Evolutionary conservation across 108 stramenopile genomes (phyloP).

Genomic region (Skeletonema marinoi): DNA sequence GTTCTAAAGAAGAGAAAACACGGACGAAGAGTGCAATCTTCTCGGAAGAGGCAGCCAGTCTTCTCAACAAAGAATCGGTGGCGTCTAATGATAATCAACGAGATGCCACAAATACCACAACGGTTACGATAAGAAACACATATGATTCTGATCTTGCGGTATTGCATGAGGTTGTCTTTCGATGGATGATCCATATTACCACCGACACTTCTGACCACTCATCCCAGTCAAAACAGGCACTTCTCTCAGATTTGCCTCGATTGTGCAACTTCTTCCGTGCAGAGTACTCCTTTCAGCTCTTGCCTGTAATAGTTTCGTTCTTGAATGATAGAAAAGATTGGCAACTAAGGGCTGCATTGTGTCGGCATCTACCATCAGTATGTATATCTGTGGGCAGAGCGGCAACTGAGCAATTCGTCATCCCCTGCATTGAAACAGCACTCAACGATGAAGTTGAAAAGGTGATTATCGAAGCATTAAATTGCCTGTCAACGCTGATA

Average conservation of each 20-base stretch:
- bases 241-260: constrained; percentile 78
- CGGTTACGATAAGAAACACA: constrained; percentile 54
- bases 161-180: constrained; percentile 81
- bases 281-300: constrained; percentile 85
- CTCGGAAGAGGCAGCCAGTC: constrained; percentile 40
- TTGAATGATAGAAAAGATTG: constrained; percentile 94
- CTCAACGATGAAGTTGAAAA: constrained; percentile 88
- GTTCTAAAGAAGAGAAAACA: neutral
- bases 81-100: neutral
- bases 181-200: constrained; percentile 87
- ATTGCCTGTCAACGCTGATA: constrained; percentile 66
- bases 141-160: constrained; percentile 81
- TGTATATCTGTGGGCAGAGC: constrained; percentile 89
- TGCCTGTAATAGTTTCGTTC: constrained; percentile 93
- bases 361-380: constrained; percentile 86
- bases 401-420: constrained; percentile 92
- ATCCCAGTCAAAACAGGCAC: constrained; percentile 80
- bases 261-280: constrained; percentile 94
- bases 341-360: constrained; percentile 91
- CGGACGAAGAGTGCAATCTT: constrained; percentile 1
- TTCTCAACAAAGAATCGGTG: constrained; percentile 17
- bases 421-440: constrained; percentile 94
- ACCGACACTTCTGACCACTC: constrained; percentile 87
- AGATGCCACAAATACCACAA: constrained; percentile 4
- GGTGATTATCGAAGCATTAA: constrained; percentile 80